These are phyloP conservation scores for Candida tunisiensis DNA, from an alignment of 1,139 yeast species.

Conservation along the genomic window DNA sequence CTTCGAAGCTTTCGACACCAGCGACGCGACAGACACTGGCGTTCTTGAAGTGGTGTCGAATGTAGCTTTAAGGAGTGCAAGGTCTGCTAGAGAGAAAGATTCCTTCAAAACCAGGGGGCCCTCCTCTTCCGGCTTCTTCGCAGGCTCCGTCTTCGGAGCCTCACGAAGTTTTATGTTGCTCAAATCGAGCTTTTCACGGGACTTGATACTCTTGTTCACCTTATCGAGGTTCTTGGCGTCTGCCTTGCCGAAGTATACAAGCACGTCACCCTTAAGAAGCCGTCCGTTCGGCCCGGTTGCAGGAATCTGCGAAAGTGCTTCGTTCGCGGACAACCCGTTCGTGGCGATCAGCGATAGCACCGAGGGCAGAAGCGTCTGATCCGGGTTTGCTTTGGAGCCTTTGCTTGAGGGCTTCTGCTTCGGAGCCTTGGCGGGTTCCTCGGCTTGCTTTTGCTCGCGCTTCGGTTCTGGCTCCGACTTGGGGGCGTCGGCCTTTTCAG, in stretches of 20 bases:
- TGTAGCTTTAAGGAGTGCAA: too few species aligned
- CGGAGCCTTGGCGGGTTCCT: slow-evolving; percentile 6
- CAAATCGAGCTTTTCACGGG: slow-evolving; percentile 55
- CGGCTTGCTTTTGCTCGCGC: slow-evolving; percentile 5
- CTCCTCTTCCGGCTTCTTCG: slow-evolving; percentile 8
- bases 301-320: slow-evolving; percentile 52
- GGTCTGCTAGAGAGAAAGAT: too few species aligned
- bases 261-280: slow-evolving; percentile 76
- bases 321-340: slow-evolving; percentile 45
- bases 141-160: slow-evolving; percentile 9
- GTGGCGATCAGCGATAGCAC: slow-evolving; percentile 50
- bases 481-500: slow-evolving; percentile 7
- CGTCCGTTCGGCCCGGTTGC: slow-evolving; percentile 89
- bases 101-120: too few species aligned
- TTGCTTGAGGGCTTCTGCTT: slow-evolving; percentile 6
- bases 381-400: slow-evolving; percentile 33
- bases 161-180: slow-evolving; percentile 38
- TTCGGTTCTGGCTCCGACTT: slow-evolving; percentile 6
- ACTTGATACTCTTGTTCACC: slow-evolving; percentile 39
- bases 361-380: slow-evolving; percentile 63
- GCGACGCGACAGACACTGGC: too few species aligned
- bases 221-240: slow-evolving; percentile 32
- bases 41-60: too few species aligned
- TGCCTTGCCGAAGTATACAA: slow-evolving; percentile 67
- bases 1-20: too few species aligned